A percentile compares a stretch with the other conserved stretches of the same genome.
Conservation (phyloP, 768 basidiomycete genomes). For the Hirschioporus abietinus region DNA sequence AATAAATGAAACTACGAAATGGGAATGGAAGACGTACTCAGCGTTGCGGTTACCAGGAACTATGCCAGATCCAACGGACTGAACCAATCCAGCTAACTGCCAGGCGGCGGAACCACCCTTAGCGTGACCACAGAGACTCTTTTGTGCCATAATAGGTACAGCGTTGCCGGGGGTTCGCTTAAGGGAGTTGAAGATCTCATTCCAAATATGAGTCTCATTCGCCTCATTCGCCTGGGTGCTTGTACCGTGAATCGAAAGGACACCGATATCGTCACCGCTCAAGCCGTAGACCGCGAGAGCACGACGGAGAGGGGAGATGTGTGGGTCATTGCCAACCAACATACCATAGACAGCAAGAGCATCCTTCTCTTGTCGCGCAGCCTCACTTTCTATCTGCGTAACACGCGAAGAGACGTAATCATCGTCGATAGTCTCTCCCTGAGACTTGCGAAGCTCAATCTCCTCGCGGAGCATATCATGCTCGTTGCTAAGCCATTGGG, state of each 20-base stretch:
- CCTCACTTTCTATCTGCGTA: slow-evolving; percentile 85
- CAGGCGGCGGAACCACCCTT: slow-evolving; percentile 99
- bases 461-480: slow-evolving; percentile 81
- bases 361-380: slow-evolving; percentile 86
- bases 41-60: slow-evolving; percentile 95
- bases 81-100: slow-evolving; percentile 91
- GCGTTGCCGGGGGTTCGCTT: slow-evolving; percentile 91
- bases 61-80: slow-evolving; percentile 78
- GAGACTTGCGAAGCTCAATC: slow-evolving; percentile 50
- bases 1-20: slow-evolving; percentile 10
- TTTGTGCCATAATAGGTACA: slow-evolving; percentile 96
- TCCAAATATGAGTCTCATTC: slow-evolving; percentile 97
- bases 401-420: slow-evolving; percentile 74
- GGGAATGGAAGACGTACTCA: slow-evolving; percentile 57
- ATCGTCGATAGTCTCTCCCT: slow-evolving; percentile 48
- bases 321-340: slow-evolving; percentile 83
- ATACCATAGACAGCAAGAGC: slow-evolving; percentile 93
- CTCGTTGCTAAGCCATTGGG: slow-evolving; percentile 91
- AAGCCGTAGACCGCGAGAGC: slow-evolving; percentile 97
- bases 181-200: slow-evolving; percentile 86
- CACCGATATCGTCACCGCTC: slow-evolving; percentile 87
- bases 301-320: slow-evolving; percentile 86
- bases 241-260: slow-evolving; percentile 85
- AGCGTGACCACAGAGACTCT: slow-evolving; percentile 93
- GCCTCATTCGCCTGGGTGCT: slow-evolving; percentile 91